Base-by-base conservation (phyloP, 2,329 filamentous ascomycete genomes). In the Neonectria faginata region DNA sequence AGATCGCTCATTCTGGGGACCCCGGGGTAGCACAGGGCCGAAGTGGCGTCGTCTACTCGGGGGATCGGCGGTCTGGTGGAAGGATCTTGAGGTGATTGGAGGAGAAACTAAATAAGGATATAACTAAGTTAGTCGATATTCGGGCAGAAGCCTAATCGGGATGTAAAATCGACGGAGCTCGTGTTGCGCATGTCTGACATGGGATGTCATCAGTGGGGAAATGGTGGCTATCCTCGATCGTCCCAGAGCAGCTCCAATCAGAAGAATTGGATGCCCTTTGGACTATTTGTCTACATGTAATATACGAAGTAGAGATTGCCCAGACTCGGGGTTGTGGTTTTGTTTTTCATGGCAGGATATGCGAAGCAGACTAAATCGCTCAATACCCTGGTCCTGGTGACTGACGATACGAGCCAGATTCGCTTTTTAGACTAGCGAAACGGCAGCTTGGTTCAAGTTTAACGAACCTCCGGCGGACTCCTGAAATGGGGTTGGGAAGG, bases 51-150 rank as follows among this genome's bases (percentile, higher is more conserved):
- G 41, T 27, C 12, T 9, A 29, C 53, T 36, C 27, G 25, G 22
- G 29, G 18, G 59, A 62, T 62, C 47, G 18, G 47, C 27, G n/a
- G 47, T 51, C 47, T 51, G 47, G 27, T 27, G 53, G 18, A 41
- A 41, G 36, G 10, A 25, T 18, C 47, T 41, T 36, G 39, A 50
- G 44, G 36, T 56, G 60, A 63, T 63, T 63, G 60, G 60, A 55
- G 60, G 60, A 55, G 56, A 55, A 63, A 63, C 44, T 58, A 29
- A 16, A 6, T 20, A 33, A 22, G 14, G 11, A 51, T 20, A 45
- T 58, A 6, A 22, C 8, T 31, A 6, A 22, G 8, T 31, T 3
- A 20, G 27, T 51, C 27, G 3, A 20, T 18, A 10, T 5, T 3
- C n/a, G 47, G n/a, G 12, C 7, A 50, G 6, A 33, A 6, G 16